Conservation (phyloP, 768 basidiomycete species). For the Leccinum subgranulosum region DNA sequence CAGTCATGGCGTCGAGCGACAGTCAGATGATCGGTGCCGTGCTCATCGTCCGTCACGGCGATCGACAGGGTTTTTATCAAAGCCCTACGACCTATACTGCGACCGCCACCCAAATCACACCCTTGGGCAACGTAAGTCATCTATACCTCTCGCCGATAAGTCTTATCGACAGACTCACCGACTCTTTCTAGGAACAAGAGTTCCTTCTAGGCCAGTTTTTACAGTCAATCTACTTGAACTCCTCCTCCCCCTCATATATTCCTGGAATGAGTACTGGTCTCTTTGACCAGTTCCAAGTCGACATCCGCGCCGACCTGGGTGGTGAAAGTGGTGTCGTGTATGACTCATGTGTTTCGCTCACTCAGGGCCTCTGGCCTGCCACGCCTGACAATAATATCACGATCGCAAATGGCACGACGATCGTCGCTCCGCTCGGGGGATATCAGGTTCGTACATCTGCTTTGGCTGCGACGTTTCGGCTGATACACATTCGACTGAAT, state of each 20-base stretch:
- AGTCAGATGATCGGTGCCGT: constrained; percentile 51
- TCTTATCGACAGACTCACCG: not conserved
- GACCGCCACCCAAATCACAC: constrained; percentile 56
- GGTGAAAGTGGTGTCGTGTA: constrained; percentile 67
- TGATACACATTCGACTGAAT: constrained; percentile 2
- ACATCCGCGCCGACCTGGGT: constrained; percentile 62
- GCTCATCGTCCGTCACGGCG: constrained; percentile 57
- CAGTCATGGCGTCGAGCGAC: constrained; percentile 15
- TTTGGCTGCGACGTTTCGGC: not conserved
- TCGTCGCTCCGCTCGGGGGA: constrained; percentile 58
- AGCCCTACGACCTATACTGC: constrained; percentile 54
- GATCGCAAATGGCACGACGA: constrained; percentile 62
- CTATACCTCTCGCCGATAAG: not conserved
- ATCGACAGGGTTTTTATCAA: constrained; percentile 67
- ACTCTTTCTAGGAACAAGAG: constrained; percentile 47
- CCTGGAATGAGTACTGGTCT: constrained; percentile 34
- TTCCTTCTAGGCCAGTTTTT: constrained; percentile 52
- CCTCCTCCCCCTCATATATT: constrained; percentile 52
- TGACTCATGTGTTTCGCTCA: constrained; percentile 62
- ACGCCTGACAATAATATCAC: constrained; percentile 44
- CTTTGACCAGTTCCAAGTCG: constrained; percentile 39
- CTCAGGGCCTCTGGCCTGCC: constrained; percentile 67
- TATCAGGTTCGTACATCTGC: constrained; percentile 48
- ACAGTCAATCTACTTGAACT: constrained; percentile 51
- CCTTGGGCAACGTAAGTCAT: constrained; percentile 59